Percentiles rank a stretch among this genome's conserved stretches.
phyloP scores from a whole-genome alignment of 441 rosid species.

The Arabidopsis hybrid region DNA sequence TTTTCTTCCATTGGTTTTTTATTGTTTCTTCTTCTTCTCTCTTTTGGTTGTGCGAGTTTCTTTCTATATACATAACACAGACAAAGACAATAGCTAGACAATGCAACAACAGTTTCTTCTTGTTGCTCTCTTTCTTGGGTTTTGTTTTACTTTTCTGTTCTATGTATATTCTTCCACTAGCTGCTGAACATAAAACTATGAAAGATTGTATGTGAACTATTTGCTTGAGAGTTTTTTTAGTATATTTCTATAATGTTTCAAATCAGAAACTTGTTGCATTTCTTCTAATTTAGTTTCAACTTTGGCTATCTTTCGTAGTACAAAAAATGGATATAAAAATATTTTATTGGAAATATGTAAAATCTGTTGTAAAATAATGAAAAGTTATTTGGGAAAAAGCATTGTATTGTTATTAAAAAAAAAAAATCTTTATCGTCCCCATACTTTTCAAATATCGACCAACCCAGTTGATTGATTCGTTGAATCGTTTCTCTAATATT shows the following conservation, averaged over 20 bases:
- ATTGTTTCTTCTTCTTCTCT: constrained; percentile 29
- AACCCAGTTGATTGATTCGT: constrained; percentile 22
- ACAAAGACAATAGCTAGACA: constrained; percentile 34
- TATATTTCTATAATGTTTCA: neutral
- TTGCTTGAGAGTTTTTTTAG: constrained; percentile 9
- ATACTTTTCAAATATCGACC: constrained; percentile 30
- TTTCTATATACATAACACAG: constrained; percentile 3
- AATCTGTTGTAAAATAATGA: neutral
- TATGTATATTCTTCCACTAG: constrained; percentile 40
- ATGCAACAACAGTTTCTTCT: constrained; percentile 36
- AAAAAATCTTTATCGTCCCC: neutral
- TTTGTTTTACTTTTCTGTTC: constrained; percentile 6
- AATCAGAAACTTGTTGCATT: neutral
- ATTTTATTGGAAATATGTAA: neutral
- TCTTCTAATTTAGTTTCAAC: too few relatives aligned
- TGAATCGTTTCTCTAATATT: constrained; percentile 8
- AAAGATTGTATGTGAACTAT: constrained; percentile 32
- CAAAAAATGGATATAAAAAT: neutral
- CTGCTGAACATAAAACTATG: constrained; percentile 38
- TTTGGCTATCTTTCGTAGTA: too few relatives aligned
- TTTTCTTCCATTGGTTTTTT: constrained; percentile 28
- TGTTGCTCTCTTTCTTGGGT: constrained; percentile 32
- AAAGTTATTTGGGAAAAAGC: neutral
- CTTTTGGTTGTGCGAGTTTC: constrained; percentile 36
- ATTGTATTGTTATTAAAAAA: too few relatives aligned